Base-by-base conservation (phyloP, 1,284 basidiomycete genomes). In the Ceratobasidium sp. region DNA sequence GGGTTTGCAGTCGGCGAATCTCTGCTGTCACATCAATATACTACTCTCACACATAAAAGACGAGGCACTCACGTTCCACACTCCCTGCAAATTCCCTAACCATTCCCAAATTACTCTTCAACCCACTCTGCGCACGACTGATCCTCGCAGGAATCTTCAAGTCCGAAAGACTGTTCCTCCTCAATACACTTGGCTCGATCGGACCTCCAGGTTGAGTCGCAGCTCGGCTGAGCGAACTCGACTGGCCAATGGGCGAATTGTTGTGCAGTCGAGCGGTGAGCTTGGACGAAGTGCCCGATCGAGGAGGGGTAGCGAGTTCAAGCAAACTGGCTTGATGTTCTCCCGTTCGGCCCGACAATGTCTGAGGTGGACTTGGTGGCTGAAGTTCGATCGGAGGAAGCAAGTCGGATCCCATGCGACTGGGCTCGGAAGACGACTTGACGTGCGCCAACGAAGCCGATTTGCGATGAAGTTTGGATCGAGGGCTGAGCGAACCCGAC, bases 131-230 rank as follows among this genome's bases (percentile, higher is more conserved):
- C 59, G 92, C 92, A 75, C 91, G 89, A 78, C 89, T 91, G 61
- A 97, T 95, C 75, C 93, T 82, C 14, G 89, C 86, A 10, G 94
- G 95, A 52, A 97, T 97, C 84, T 94, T 93, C 75, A 96, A 77
- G 70, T 84, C 83, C 32, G 79, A 86, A 3, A 92, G 80, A 73
- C 89, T 91, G 72, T 78, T 78, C 65, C 79, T 74, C 53, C 79
- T 57, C n/a, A 72, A 32, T 28, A 58, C 48, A 4, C 34, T 46
- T 48, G 23, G 46, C 9, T 61, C 71, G 9, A 64, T 10, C 34
- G 41, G 26, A 18, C 71, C 71, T 6, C 60, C 60, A 3, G 59
- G 71, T 26, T 72, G 58, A 26, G 65, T 69, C 55, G 64, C 34
- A 36, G 72, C 57, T 41, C 65, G 53, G 28, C 64, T 43, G 16